phyloP scores from a whole-genome alignment of 441 rosid genomes.

The Brassica balearica region DNA sequence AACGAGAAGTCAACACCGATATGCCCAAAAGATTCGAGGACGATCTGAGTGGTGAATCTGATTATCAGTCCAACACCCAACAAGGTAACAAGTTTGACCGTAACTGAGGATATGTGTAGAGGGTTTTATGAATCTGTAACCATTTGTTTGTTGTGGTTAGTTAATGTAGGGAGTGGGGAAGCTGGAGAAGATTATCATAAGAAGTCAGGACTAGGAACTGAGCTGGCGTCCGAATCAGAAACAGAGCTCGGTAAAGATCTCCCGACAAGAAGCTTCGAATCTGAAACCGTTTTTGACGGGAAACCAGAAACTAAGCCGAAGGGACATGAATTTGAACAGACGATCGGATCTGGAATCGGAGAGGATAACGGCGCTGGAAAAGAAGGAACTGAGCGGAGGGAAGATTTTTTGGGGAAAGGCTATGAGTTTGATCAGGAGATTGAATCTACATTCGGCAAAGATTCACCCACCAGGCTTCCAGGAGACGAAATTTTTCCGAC shows the following conservation, averaged over 20 bases:
- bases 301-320: neutral
- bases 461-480: neutral
- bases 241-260: neutral
- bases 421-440: constrained; percentile 22
- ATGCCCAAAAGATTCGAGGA: constrained; percentile 51
- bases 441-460: neutral
- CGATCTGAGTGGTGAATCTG: constrained; percentile 48
- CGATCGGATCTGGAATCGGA: neutral
- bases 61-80: constrained; percentile 46
- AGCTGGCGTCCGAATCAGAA: constrained; percentile 7
- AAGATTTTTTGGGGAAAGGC: constrained; percentile 14
- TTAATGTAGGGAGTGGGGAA: constrained; percentile 44
- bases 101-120: neutral
- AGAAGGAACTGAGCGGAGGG: constrained; percentile 5
- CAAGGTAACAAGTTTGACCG: constrained; percentile 45
- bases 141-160: neutral
- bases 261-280: constrained; percentile 4
- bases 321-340: neutral
- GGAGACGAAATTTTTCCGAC: neutral
- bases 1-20: constrained; percentile 49
- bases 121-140: constrained; percentile 5
- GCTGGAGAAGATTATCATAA: constrained; percentile 30
- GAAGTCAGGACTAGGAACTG: constrained; percentile 35
- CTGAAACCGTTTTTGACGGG: neutral
- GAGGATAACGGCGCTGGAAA: neutral